These are phyloP conservation scores for Prunus fruticosa DNA, from an alignment of 306 rosid species.

Conservation along the genomic window DNA sequence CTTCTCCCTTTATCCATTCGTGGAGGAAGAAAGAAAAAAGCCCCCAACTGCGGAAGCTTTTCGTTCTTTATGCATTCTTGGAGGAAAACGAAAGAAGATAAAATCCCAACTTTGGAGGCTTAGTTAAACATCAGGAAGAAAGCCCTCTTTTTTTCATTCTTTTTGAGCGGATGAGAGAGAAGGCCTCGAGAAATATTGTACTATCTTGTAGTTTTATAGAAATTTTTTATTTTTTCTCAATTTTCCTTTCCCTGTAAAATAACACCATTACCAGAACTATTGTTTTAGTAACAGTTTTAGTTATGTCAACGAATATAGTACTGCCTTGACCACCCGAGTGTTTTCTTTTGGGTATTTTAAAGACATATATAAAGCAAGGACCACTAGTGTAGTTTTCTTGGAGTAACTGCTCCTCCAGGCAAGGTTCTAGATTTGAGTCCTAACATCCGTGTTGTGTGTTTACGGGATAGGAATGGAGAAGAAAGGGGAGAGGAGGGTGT, in stretches of 20 bases:
- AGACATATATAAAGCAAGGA: too few species aligned
- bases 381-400: too few species aligned
- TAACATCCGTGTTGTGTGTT: too few species aligned
- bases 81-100: background rate
- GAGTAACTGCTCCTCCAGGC: too few species aligned
- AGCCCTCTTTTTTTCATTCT: background rate
- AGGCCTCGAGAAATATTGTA: background rate
- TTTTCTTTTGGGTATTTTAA: too few species aligned
- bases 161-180: conserved; percentile 15
- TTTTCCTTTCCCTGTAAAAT: conserved; percentile 2
- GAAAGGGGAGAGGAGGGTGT: too few species aligned
- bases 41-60: background rate
- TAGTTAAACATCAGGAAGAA: background rate
- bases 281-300: background rate
- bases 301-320: too few species aligned
- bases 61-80: background rate
- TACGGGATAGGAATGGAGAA: too few species aligned
- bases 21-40: background rate
- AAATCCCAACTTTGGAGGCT: background rate
- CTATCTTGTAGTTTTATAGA: background rate
- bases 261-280: background rate
- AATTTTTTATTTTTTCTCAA: background rate
- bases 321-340: too few species aligned
- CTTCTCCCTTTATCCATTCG: background rate
- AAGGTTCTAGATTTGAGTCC: too few species aligned